Percentiles rank a stretch among this genome's conserved stretches.
These are phyloP conservation scores for Globisporangium abappressorium DNA, from an alignment of 352 stramenopile species.

Conservation along the genomic window DNA sequence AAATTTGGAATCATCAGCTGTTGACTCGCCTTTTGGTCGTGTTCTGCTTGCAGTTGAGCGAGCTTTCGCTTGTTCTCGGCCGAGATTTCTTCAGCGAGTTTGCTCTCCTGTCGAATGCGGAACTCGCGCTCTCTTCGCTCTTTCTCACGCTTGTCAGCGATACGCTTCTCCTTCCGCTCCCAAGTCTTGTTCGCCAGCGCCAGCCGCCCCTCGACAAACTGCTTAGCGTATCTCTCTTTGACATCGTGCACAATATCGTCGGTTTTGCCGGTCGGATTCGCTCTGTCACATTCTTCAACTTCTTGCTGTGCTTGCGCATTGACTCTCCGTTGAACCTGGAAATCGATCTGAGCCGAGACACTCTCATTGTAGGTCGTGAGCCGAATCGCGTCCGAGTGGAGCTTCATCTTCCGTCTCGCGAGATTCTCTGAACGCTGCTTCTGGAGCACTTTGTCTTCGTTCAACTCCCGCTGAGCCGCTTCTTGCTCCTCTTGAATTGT, in stretches of 20 bases:
- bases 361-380: slow-evolving; percentile 67
- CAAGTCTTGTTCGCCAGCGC: slow-evolving; percentile 68
- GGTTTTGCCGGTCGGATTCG: slow-evolving; percentile 3
- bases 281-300: not conserved
- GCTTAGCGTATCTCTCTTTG: slow-evolving; percentile 49
- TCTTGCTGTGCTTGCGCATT: slow-evolving; percentile 29
- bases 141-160: slow-evolving; percentile 39
- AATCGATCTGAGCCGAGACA: slow-evolving; percentile 64
- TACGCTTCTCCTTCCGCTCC: slow-evolving; percentile 55
- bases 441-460: slow-evolving; percentile 34
- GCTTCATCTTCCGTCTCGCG: slow-evolving; percentile 31
- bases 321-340: slow-evolving; percentile 48
- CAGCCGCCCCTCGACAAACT: slow-evolving; percentile 56
- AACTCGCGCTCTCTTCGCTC: slow-evolving; percentile 48
- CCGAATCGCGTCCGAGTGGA: slow-evolving; percentile 54
- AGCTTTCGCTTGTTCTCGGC: slow-evolving; percentile 35
- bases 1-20: slow-evolving; percentile 67
- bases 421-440: slow-evolving; percentile 41
- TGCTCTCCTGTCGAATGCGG: slow-evolving; percentile 49
- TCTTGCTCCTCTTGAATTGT: slow-evolving; percentile 34
- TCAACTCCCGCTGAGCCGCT: slow-evolving; percentile 25
- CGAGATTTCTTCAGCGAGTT: slow-evolving; percentile 36
- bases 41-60: slow-evolving; percentile 24
- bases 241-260: slow-evolving; percentile 27
- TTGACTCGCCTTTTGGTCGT: slow-evolving; percentile 24